Evolutionary conservation across 768 basidiomycete genomes (phyloP).

Genomic region (Mycena leptocephala): DNA sequence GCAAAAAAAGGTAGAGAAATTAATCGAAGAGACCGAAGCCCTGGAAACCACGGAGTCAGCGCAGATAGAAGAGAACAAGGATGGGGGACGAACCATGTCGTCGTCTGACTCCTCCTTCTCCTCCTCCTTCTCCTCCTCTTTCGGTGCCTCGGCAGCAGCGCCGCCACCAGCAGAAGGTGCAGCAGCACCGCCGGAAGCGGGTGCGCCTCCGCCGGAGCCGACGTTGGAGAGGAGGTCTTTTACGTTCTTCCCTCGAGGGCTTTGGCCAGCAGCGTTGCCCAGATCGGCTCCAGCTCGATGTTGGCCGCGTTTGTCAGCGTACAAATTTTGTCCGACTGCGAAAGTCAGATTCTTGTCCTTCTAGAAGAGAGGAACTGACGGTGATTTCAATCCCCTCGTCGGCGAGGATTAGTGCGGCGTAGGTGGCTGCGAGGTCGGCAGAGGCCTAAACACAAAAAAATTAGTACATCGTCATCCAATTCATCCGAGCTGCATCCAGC

Average conservation of each 20-base stretch:
- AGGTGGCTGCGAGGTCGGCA: conserved; percentile 92
- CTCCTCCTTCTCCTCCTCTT: conserved; percentile 89
- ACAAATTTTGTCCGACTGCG: conserved; percentile 92
- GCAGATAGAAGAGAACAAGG: background rate
- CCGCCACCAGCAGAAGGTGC: conserved; percentile 70
- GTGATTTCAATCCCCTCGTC: conserved; percentile 98
- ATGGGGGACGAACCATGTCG: conserved; percentile 77
- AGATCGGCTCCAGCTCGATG: conserved; percentile 95
- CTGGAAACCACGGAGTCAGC: conserved; percentile 53
- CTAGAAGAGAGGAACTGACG: conserved; percentile 68
- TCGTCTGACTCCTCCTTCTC: conserved; percentile 94
- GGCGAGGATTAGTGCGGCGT: conserved; percentile 98
- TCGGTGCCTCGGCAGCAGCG: conserved; percentile 80
- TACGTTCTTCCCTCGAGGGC: conserved; percentile 97
- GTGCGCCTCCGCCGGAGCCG: conserved; percentile 92
- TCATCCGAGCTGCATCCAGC: conserved; percentile 6
- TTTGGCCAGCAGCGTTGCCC: conserved; percentile 97
- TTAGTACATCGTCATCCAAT: conserved; percentile 35
- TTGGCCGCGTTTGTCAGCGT: conserved; percentile 88
- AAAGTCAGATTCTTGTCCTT: conserved; percentile 8
- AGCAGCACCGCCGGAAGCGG: conserved; percentile 72
- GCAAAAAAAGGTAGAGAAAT: conserved; percentile 46
- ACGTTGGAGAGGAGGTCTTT: conserved; percentile 97
- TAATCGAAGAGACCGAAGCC: conserved; percentile 98
- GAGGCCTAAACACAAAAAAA: conserved; percentile 55